These are phyloP conservation scores for Cruciata laevipes DNA, from an alignment of 257 asterid genomes.

Conservation along the genomic window DNA sequence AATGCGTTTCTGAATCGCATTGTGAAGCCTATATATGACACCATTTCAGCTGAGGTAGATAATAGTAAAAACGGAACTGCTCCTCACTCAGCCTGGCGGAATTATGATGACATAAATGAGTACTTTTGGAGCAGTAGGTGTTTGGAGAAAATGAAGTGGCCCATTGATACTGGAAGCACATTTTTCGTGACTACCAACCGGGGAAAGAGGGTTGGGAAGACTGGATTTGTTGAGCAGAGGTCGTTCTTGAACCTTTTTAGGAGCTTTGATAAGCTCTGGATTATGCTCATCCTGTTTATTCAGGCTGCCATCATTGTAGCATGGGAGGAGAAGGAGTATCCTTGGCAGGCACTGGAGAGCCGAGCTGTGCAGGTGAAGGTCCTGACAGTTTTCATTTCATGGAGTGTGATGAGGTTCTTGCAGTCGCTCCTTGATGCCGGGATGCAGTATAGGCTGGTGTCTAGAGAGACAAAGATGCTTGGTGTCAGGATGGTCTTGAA, in stretches of 20 bases:
- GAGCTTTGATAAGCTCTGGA: constrained; percentile 96
- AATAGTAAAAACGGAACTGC: constrained; percentile 91
- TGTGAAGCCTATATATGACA: constrained; percentile 84
- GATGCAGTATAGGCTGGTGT: constrained; percentile 77
- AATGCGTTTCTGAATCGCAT: constrained; percentile 56
- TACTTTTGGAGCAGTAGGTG: constrained; percentile 97
- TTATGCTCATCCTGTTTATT: constrained; percentile 76
- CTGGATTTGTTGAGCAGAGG: constrained; percentile 96
- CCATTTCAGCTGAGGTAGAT: constrained; percentile 68
- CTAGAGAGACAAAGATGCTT: constrained; percentile 78
- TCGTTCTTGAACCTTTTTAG: constrained; percentile 89
- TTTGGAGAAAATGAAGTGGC: constrained; percentile 89
- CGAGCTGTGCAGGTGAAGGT: constrained; percentile 74
- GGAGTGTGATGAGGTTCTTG: constrained; percentile 83
- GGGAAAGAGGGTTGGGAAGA: constrained; percentile 93
- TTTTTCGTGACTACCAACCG: constrained; percentile 65
- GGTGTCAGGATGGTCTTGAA: constrained; percentile 86
- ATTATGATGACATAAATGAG: constrained; percentile 92
- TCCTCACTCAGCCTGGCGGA: constrained; percentile 96
- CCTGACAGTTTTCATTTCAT: constrained; percentile 73
- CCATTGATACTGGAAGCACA: constrained; percentile 75
- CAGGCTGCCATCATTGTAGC: constrained; percentile 89
- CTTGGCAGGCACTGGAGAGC: constrained; percentile 70
- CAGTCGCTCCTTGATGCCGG: constrained; percentile 81
- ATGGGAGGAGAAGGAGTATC: constrained; percentile 56